Percentiles rank a stretch among this genome's conserved stretches.
These are phyloP conservation scores for Panellus pusillus DNA, from an alignment of 768 basidiomycete genomes.

Conservation along the genomic window DNA sequence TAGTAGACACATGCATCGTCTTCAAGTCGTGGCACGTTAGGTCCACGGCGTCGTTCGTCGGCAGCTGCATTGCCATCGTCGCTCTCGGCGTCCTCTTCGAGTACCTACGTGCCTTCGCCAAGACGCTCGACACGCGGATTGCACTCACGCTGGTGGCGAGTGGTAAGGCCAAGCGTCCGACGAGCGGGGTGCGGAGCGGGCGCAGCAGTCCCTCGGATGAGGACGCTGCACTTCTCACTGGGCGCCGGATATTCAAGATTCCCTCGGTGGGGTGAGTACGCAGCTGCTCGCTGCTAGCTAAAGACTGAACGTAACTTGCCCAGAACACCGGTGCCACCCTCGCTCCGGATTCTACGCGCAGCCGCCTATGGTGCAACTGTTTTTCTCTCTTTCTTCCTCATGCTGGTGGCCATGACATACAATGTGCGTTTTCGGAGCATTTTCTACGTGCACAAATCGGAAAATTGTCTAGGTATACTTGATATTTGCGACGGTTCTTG, in stretches of 20 bases:
- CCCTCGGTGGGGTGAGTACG: slow-evolving; percentile 44
- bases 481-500: slow-evolving; percentile 76
- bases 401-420: slow-evolving; percentile 97
- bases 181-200: slow-evolving; percentile 28
- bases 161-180: slow-evolving; percentile 45
- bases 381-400: slow-evolving; percentile 85
- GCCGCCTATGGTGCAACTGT: slow-evolving; percentile 72
- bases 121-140: slow-evolving; percentile 57
- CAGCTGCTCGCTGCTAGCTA: background rate
- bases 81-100: slow-evolving; percentile 75
- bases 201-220: slow-evolving; percentile 37
- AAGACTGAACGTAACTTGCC: background rate
- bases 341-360: slow-evolving; percentile 59
- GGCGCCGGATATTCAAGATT: slow-evolving; percentile 40
- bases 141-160: slow-evolving; percentile 45
- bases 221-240: slow-evolving; percentile 54
- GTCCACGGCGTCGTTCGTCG: slow-evolving; percentile 52
- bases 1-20: slow-evolving; percentile 79
- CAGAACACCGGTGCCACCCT: slow-evolving; percentile 52
- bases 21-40: slow-evolving; percentile 77
- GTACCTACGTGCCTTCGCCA: slow-evolving; percentile 69
- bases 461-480: slow-evolving; percentile 69
- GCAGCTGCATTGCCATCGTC: slow-evolving; percentile 67
- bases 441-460: background rate
- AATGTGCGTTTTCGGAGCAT: slow-evolving; percentile 56